Conservation (phyloP, 2,329 filamentous ascomycete genomes). For the Sphaerostilbella broomeana region DNA sequence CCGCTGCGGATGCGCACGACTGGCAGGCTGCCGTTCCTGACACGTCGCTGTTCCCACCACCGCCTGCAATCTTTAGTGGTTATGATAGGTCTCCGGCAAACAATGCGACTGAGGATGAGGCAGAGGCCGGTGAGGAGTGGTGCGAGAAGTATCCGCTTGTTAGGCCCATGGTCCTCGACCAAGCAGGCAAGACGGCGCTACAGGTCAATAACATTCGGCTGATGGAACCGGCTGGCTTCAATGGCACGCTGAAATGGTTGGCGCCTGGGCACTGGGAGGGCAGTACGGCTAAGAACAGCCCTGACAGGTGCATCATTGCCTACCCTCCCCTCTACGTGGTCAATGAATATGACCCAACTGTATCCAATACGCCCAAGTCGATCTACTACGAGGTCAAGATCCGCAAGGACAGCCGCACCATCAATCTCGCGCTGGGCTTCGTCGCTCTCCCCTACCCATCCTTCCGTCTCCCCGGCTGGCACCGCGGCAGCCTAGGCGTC, state of each 20-base stretch:
- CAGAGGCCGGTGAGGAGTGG: slow-evolving; percentile 60
- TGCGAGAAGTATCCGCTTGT: slow-evolving; percentile 54
- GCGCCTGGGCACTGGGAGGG: slow-evolving; percentile 47
- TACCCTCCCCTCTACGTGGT: slow-evolving; percentile 64
- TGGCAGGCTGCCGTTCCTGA: slow-evolving; percentile 68
- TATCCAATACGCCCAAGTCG: slow-evolving; percentile 37
- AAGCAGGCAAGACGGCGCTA: slow-evolving; percentile 41
- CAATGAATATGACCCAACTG: slow-evolving; percentile 49
- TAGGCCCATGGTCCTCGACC: slow-evolving; percentile 43
- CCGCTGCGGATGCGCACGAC: slow-evolving; percentile 49
- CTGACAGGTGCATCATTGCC: slow-evolving; percentile 59
- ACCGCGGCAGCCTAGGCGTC: slow-evolving; percentile 66
- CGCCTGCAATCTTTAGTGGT: slow-evolving; percentile 58
- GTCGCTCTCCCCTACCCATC: slow-evolving; percentile 67
- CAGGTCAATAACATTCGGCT: slow-evolving; percentile 47
- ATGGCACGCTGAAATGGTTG: slow-evolving; percentile 39
- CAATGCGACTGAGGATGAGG: slow-evolving; percentile 61
- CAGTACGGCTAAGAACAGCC: slow-evolving; percentile 34
- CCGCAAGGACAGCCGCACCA: slow-evolving; percentile 37
- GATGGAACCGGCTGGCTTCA: slow-evolving; percentile 43
- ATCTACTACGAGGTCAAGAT: slow-evolving; percentile 70
- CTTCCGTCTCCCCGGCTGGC: slow-evolving; percentile 76
- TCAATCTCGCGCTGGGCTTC: slow-evolving; percentile 61
- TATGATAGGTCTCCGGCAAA: slow-evolving; percentile 60
- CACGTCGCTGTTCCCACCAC: slow-evolving; percentile 64